Base-by-base conservation (phyloP, 345 rosid species). In the Eutrema yunnanense region DNA sequence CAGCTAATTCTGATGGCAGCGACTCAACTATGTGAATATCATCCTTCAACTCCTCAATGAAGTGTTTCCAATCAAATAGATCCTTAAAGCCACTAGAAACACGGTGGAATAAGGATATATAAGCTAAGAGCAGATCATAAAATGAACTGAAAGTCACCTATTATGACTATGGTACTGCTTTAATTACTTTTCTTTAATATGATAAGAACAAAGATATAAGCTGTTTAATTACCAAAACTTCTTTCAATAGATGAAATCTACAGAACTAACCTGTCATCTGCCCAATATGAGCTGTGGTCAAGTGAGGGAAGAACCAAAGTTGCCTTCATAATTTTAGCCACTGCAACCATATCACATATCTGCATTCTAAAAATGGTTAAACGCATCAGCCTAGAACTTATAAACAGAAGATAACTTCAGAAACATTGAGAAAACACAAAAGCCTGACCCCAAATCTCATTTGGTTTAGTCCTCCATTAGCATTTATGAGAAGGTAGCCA, bases 391-490 rank as follows among this genome's bases (percentile, higher is more conserved):
- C 60, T 66, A 78, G 44, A 62, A 38, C 61, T 53, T 40, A 47
- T 13, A 47, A 60, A 66, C 38, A 67, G 14, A 62, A 61, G 27
- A 40, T 2, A 67, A 53, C 13, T n/a, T 29, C 3, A 67, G 44
- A 83, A 56, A 63, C 55, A 73, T 67, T 65, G 63, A 57, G 69
- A 77, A 73, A 61, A 76, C 75, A 75, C 71, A 82, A 85, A 48
- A 85, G 82, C 84, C 93, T 62, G 88, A 94, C 98, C 97, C 98
- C 98, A 86, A 91, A 91, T 89, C 98, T 86, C 98, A 94, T 91
- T 88, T 94, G 98, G 78, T 94, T 94, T 71, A 94, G 83, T 86
- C 98, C 98, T 61, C 98, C 98, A 77, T 94, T 94, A 50, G 97
- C 96, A 83, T 89, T 91, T 66, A 91, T 82, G 65, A 89, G 89